phyloP scores from a whole-genome alignment of 2,329 filamentous ascomycete genomes.

The Aspergillus novofumigatus region DNA sequence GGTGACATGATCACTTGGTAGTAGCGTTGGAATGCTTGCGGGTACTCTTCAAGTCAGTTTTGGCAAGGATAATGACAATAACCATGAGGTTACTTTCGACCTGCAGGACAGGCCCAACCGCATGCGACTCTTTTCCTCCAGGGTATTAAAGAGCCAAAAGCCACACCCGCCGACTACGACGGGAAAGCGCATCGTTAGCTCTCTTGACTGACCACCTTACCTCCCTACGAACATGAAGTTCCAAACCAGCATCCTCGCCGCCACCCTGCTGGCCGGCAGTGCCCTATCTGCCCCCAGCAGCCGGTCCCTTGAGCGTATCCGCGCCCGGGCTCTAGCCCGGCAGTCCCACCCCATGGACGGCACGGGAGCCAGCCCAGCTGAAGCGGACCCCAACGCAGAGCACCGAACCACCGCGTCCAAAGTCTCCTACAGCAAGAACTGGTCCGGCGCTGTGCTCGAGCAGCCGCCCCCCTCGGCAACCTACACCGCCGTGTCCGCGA shows the following conservation, averaged over 20 bases:
- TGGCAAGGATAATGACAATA: not conserved
- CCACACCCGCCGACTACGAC: not conserved
- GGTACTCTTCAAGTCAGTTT: not conserved
- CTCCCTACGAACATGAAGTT: slow-evolving; percentile 27
- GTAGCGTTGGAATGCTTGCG: not conserved
- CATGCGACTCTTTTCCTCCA: not conserved
- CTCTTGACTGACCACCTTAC: not conserved
- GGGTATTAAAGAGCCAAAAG: not conserved
- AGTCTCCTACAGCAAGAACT: slow-evolving; percentile 54
- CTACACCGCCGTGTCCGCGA: slow-evolving; percentile 43
- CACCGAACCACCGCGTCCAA: slow-evolving; percentile 25
- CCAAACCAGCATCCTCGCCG: slow-evolving; percentile 16
- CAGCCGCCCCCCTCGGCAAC: slow-evolving; percentile 38
- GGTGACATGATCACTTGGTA: not conserved
- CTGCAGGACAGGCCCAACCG: not conserved
- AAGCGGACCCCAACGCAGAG: not conserved
- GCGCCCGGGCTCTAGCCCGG: slow-evolving; percentile 22
- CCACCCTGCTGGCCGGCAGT: slow-evolving; percentile 19
- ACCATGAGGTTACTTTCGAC: not conserved
- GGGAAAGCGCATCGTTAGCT: not conserved
- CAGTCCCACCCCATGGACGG: slow-evolving; percentile 23
- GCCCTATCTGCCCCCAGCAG: slow-evolving; percentile 27
- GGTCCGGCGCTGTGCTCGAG: slow-evolving; percentile 56
- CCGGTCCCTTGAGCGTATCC: slow-evolving; percentile 25
- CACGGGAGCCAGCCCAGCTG: slow-evolving; percentile 6